A percentile compares a stretch with the other conserved stretches of the same genome.
phyloP scores from a whole-genome alignment of 2,329 filamentous ascomycete genomes.

The Microsporum audouinii region DNA sequence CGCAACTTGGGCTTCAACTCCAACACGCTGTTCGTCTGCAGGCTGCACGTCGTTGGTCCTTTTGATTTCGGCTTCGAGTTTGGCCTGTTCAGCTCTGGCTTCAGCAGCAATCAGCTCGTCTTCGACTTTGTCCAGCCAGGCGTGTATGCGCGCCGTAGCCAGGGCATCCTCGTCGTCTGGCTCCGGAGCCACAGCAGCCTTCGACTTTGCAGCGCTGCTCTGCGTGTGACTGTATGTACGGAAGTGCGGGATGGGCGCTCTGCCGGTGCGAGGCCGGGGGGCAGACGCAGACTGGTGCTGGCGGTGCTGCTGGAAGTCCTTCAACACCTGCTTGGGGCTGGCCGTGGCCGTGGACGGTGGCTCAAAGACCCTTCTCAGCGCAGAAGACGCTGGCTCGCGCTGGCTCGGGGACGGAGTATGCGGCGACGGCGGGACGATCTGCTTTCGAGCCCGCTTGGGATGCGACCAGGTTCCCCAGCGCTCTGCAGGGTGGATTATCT shows the following conservation, averaged over 20 bases:
- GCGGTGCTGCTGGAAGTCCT: background rate
- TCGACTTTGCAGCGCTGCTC: constrained; percentile 3
- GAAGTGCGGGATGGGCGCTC: background rate
- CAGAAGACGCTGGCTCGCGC: background rate
- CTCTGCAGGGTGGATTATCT: background rate
- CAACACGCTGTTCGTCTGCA: background rate
- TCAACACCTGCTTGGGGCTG: background rate
- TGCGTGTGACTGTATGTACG: background rate
- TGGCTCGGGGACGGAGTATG: background rate
- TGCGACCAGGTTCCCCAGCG: constrained; percentile 2
- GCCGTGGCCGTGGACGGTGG: background rate
- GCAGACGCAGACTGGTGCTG: background rate
- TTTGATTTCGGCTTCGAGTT: background rate
- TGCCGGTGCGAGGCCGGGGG: background rate
- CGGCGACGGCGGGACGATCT: background rate
- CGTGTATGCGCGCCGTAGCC: background rate
- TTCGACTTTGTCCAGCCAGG: constrained; percentile 3
- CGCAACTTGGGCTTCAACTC: background rate
- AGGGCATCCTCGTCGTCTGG: background rate
- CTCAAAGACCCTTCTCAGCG: background rate
- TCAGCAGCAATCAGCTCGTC: background rate
- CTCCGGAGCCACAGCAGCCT: background rate
- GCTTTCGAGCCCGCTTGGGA: constrained; percentile 3
- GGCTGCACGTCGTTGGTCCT: background rate
- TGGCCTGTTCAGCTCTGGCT: background rate